Conservation (phyloP, 2,329 filamentous ascomycete species). For the Huntiella moniliformis region DNA sequence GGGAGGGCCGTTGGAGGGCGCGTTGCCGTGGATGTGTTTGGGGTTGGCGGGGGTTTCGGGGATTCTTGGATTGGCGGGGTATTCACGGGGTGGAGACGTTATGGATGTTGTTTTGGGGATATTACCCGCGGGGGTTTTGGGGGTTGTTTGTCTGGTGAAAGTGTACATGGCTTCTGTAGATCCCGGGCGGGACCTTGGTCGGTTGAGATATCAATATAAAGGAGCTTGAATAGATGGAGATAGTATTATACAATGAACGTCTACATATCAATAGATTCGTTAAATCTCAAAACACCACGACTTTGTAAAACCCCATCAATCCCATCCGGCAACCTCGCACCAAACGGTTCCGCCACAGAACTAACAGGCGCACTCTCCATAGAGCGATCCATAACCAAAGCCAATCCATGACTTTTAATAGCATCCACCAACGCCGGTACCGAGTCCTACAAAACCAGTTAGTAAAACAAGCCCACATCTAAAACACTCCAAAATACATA, state of each 20-base stretch:
- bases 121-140: slow-evolving; percentile 40
- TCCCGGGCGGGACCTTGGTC: slow-evolving; percentile 42
- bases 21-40: slow-evolving; percentile 42
- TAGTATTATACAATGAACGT: neutral
- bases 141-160: slow-evolving; percentile 41
- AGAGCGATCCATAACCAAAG: slow-evolving; percentile 76
- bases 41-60: slow-evolving; percentile 34
- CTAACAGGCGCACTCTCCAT: slow-evolving; percentile 24
- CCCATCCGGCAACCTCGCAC: slow-evolving; percentile 48
- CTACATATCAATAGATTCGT: slow-evolving; percentile 67
- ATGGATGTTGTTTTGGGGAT: slow-evolving; percentile 27
- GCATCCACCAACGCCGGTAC: slow-evolving; percentile 82
- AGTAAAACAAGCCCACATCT: neutral
- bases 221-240: slow-evolving; percentile 29
- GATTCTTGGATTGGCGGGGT: slow-evolving; percentile 24
- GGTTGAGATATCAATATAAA: slow-evolving; percentile 47
- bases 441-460: slow-evolving; percentile 51
- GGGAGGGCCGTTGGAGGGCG: slow-evolving; percentile 31
- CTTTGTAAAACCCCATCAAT: slow-evolving; percentile 74
- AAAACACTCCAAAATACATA: slow-evolving; percentile 26
- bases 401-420: slow-evolving; percentile 84
- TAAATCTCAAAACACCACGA: slow-evolving; percentile 80
- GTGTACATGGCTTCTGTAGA: slow-evolving; percentile 50
- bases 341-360: slow-evolving; percentile 28
- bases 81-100: slow-evolving; percentile 18